These are phyloP conservation scores for Diutina siamensis DNA, from an alignment of 1,139 yeast genomes.

Conservation along the genomic window DNA sequence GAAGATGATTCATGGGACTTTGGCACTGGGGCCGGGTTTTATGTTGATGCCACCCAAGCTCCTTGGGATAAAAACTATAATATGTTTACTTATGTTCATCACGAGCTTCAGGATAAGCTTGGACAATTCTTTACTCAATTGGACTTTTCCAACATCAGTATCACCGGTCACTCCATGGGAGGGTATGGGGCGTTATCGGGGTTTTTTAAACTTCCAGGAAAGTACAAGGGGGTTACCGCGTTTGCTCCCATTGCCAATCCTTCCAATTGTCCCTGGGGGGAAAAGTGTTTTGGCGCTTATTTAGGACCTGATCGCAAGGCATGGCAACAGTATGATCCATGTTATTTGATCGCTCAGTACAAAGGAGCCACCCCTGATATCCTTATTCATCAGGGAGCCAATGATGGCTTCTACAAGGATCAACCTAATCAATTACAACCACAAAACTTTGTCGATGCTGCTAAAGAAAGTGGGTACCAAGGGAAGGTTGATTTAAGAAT, in stretches of 20 bases:
- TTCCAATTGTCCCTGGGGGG: constrained; percentile 64
- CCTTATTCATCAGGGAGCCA: constrained; percentile 74
- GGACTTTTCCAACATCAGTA: constrained; percentile 48
- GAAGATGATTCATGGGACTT: constrained; percentile 83
- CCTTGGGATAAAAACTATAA: constrained; percentile 67
- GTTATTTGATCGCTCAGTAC: constrained; percentile 50
- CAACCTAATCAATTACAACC: constrained; percentile 60
- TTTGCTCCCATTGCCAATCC: constrained; percentile 90
- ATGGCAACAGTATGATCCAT: constrained; percentile 78
- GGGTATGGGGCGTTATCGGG: constrained; percentile 88
- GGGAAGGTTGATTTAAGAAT: constrained; percentile 49
- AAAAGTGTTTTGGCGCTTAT: constrained; percentile 70
- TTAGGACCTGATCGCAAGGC: constrained; percentile 46
- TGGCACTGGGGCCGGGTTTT: constrained; percentile 94
- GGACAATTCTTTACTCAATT: constrained; percentile 35
- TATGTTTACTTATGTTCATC: constrained; percentile 76
- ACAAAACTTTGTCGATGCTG: constrained; percentile 58
- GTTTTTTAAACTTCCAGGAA: constrained; percentile 60
- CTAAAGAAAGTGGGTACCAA: constrained; percentile 44
- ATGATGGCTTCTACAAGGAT: constrained; percentile 56
- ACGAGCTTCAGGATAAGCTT: constrained; percentile 53
- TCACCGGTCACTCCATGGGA: constrained; percentile 97
- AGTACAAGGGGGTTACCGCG: constrained; percentile 76
- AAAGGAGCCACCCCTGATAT: constrained; percentile 40
- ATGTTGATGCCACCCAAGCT: constrained; percentile 67